Evolutionary conservation across 1,284 basidiomycete genomes (phyloP), one percentile per base, ranked within the genome.

Genomic region (Boletellus sp.): DNA sequence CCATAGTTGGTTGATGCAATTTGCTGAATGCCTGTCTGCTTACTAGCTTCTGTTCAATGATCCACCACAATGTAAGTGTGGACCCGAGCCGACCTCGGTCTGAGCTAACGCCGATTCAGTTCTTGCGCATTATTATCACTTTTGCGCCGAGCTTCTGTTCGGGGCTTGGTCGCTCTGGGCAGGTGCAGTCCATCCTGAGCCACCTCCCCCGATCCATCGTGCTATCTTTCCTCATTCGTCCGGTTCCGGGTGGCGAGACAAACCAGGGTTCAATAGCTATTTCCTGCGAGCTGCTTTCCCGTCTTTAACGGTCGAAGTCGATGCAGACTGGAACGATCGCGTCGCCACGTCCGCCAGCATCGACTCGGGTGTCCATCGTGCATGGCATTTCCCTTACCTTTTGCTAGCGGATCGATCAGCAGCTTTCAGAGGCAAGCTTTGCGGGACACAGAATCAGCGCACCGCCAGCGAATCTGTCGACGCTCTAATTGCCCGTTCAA

Each of bases 101-200:
- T 21, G 15, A 44, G 19, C 48, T 59, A 37, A 59, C 43, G 11
- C n/a, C 21, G 16, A 32, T 36, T 24, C 46, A 79, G 77, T 91
- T 73, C 77, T 91, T 28, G 74, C 78, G 50, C 89, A 92, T 65
- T 91, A 90, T 67, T 92, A 91, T 68, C 89, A 92, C 69, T 84
- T 90, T 57, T 86, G 85, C 33, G 89, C 85, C 1, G 89, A 92
- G 64, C 78, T 90, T 45, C 70, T 90, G 51, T 73, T 91, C 43
- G 88, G 88, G 38, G 71, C 79, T 2, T 88, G 87, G 78, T 80
- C 86, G 5, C 79, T 88, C 58, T 87, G 86, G 80, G 73, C 80
- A 35, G 83, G 83, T 7, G 75, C 82, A 32, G 57, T 44, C 8
- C 39, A 60, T 47, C 58, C 60, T 24, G 52, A 51, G 11, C 69